Base-by-base conservation (phyloP, 2,329 filamentous ascomycete species). In the Stenocarpella maydis region DNA sequence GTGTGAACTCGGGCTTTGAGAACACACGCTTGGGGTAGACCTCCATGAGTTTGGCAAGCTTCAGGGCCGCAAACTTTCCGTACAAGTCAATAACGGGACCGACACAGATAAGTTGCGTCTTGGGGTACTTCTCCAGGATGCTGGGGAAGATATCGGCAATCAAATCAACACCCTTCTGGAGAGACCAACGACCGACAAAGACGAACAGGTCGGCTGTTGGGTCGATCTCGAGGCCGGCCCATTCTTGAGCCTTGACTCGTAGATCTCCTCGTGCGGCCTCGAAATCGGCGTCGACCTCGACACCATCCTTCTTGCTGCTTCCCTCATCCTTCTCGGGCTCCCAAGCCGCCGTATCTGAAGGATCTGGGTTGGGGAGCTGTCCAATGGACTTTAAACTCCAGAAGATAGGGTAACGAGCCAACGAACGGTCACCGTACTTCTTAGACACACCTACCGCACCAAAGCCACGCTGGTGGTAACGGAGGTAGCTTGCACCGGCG, bases 161-260 rank as follows among this genome's bases (percentile, higher is more conserved):
- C 61, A 91, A 80, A 75, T 92, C 89, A 64, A 91, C 84, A 65
- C 89, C 89, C 77, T 92, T 92, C 75, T 92, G 89, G 83, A 90
- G 87, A 15, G 87, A 89, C 90, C 89, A 92, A 73, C 89, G 86
- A 69, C 89, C 89, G 50, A 91, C 89, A 73, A 92, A 92, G n/a
- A 91, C 89, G 72, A 91, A 85, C 19, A 92, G 81, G 68, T 91
- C 88, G 2, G 90, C 89, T 41, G 88, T 82, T 2, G 88, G 85
- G 72, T 89, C 85, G 67, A 88, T 83, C 5, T 90, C 82, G 3
- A 92, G 82, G n/a, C 88, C 88, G 52, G 89, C 89, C 89, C 90
- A 92, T 78, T 90, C 87, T 74, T 91, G 89, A 24, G 89, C 88
- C 76, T 91, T 88, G 10, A 84, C 82, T 67, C 87, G 86, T 21